Conservation (phyloP, 2,329 filamentous ascomycete species). For the Tolypocladium amazonense region DNA sequence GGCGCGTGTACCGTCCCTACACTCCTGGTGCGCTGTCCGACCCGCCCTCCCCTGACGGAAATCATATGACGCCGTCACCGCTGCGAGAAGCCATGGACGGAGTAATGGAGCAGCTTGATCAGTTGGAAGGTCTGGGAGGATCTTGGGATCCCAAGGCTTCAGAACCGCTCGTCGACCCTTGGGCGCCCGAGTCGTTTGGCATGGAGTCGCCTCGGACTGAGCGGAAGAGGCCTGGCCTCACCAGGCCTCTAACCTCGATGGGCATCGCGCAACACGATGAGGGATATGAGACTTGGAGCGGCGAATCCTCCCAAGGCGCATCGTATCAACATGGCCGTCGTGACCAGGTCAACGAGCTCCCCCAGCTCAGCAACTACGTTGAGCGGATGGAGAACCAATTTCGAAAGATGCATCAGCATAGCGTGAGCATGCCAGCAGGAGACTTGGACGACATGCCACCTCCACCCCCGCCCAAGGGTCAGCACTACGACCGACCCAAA, state of each 20-base stretch:
- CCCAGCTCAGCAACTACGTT: slow-evolving; percentile 76
- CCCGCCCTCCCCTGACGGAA: slow-evolving; percentile 56
- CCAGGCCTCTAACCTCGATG: slow-evolving; percentile 58
- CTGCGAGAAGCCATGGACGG: slow-evolving; percentile 94
- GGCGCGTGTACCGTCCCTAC: slow-evolving; percentile 23
- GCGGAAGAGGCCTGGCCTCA: slow-evolving; percentile 13
- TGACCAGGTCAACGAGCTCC: slow-evolving; percentile 44
- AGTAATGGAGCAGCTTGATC: slow-evolving; percentile 89
- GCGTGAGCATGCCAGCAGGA: slow-evolving; percentile 27
- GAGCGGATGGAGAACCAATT: slow-evolving; percentile 84
- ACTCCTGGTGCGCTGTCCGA: slow-evolving; percentile 49
- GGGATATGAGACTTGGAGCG: slow-evolving; percentile 48
- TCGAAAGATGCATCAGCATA: slow-evolving; percentile 57
- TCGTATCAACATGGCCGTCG: slow-evolving; percentile 28
- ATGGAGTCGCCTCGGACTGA: slow-evolving; percentile 27
- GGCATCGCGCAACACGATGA: slow-evolving; percentile 55
- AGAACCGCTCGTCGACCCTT: slow-evolving; percentile 56
- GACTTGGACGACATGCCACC: slow-evolving; percentile 42
- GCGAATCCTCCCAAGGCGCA: slow-evolving; percentile 39
- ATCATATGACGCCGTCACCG: slow-evolving; percentile 76
- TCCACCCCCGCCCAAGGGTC: slow-evolving; percentile 51
- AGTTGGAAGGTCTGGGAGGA: slow-evolving; percentile 50
- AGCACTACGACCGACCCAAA: slow-evolving; percentile 42
- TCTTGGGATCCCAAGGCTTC: slow-evolving; percentile 44
- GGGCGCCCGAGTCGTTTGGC: slow-evolving; percentile 84